phyloP scores from a whole-genome alignment of 2,329 filamentous ascomycete species.

The Clarireedia paspali region DNA sequence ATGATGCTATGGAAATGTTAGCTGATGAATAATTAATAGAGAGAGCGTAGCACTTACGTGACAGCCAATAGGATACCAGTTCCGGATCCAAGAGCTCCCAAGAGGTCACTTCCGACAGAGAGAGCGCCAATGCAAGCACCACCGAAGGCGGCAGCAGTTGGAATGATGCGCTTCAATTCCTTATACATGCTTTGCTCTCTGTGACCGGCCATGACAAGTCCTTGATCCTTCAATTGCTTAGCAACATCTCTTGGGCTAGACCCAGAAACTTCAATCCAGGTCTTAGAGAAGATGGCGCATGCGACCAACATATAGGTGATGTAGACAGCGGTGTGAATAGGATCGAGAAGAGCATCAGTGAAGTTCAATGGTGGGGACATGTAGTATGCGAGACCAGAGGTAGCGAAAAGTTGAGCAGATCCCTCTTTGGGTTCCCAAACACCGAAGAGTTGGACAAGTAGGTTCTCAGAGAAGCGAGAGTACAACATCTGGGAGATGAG shows the following conservation, averaged over 20 bases:
- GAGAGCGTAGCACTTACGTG: slow-evolving; percentile 60
- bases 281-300: slow-evolving; percentile 98
- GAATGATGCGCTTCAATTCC: slow-evolving; percentile 98
- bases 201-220: slow-evolving; percentile 98
- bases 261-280: slow-evolving; percentile 98
- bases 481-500: slow-evolving; percentile 99
- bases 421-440: slow-evolving; percentile 98
- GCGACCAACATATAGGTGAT: slow-evolving; percentile 97
- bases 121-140: slow-evolving; percentile 98
- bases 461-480: slow-evolving; percentile 97
- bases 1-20: slow-evolving; percentile 65
- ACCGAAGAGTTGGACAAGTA: slow-evolving; percentile 93
- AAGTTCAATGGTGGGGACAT: slow-evolving; percentile 98
- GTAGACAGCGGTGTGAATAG: slow-evolving; percentile 93
- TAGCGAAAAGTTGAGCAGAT: slow-evolving; percentile 88
- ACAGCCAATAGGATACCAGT: slow-evolving; percentile 98
- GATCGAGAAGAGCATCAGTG: slow-evolving; percentile 92
- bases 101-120: slow-evolving; percentile 88
- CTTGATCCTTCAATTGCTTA: slow-evolving; percentile 99
- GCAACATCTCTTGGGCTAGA: slow-evolving; percentile 96
- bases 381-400: slow-evolving; percentile 95
- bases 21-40: slow-evolving; percentile 26
- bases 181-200: slow-evolving; percentile 99
- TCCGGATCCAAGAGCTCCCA: slow-evolving; percentile 91
- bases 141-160: slow-evolving; percentile 94